Base-by-base conservation (phyloP, 2,329 filamentous ascomycete genomes). In the Teratosphaeria destructans region DNA sequence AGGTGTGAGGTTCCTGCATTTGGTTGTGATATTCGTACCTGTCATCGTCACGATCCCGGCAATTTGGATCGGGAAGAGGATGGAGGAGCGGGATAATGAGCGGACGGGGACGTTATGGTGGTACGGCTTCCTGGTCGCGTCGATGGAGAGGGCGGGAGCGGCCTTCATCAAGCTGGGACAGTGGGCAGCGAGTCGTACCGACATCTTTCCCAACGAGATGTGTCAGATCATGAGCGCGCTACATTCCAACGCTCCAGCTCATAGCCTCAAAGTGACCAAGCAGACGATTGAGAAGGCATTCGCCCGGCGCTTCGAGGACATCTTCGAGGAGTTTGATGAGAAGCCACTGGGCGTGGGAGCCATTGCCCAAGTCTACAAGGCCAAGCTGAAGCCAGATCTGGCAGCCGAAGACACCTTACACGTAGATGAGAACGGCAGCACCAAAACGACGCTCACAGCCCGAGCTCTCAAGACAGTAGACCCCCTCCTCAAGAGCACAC, bases 91-190 rank as follows among this genome's bases (percentile, higher is more conserved):
- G 60, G 86, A 90, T 66, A 84, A 89, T 64, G 90, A 96, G 76
- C 82, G 90, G 63, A 81, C 77, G 5, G 93, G 94, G 0, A 92
- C 92, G 0, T 70, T 97, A 3, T 96, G 89, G 90, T 99, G 94
- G 94, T 99, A 96, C 76, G 79, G 79, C 3, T 94, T 96, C 69
- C 75, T 99, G 47, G 91, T 97, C 10, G 82, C 80, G 60, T 82
- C 88, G 32, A 97, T 99, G 94, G 93, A 99, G 75, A 82, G 86
- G 70, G 90, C 93, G 19, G 94, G 94, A 0, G 92, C 94, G 53
- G 91, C 94, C 0, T 99, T 99, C 71, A 99, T 99, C 77, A 99
- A 99, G 85, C 84, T 99, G 58, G 94, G 94, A 16, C 94, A 99
- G 85, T 99, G 94, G 94, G 94, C 94, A 19, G 94, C 94, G 3